Evolutionary conservation across 768 basidiomycete species (phyloP).

Genomic region (Naganishia kalamii): DNA sequence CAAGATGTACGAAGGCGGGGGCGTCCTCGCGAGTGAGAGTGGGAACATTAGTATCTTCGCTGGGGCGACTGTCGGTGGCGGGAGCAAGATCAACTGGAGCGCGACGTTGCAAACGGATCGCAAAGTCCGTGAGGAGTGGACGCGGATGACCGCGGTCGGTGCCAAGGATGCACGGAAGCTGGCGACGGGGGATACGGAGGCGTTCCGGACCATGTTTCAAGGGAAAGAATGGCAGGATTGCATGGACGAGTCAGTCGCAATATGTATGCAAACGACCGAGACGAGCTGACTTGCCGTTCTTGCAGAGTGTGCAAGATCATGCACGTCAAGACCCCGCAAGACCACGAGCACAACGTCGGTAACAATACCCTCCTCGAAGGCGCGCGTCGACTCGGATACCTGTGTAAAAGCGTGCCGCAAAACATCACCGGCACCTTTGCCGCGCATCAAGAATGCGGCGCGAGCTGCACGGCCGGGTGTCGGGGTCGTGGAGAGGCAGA

Average conservation of each 20-base stretch:
- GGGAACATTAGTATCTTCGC: slow-evolving; percentile 62
- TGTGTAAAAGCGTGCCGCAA: slow-evolving; percentile 17
- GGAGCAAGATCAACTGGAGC: slow-evolving; percentile 40
- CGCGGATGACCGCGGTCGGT: slow-evolving; percentile 24
- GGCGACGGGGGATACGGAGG: background rate
- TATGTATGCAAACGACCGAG: background rate
- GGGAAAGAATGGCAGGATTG: slow-evolving; percentile 22
- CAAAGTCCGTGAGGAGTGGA: slow-evolving; percentile 39
- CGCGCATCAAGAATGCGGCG: slow-evolving; percentile 11
- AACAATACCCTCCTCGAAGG: slow-evolving; percentile 27
- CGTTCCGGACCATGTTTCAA: slow-evolving; percentile 12
- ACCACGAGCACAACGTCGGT: slow-evolving; percentile 27
- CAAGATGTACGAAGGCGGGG: slow-evolving; percentile 55
- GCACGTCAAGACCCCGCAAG: slow-evolving; percentile 13
- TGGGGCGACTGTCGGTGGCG: slow-evolving; percentile 33
- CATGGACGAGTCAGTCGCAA: slow-evolving; percentile 16
- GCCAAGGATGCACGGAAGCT: slow-evolving; percentile 5
- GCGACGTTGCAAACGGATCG: slow-evolving; percentile 35
- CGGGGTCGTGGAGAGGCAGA: slow-evolving; percentile 2
- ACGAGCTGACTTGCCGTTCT: background rate
- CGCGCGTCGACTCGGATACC: slow-evolving; percentile 16
- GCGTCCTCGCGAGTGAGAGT: slow-evolving; percentile 65
- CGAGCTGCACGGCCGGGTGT: slow-evolving; percentile 21
- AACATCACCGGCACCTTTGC: slow-evolving; percentile 19
- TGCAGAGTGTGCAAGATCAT: slow-evolving; percentile 12